Percentiles rank a stretch among this genome's conserved stretches.
Conservation (phyloP, 495 filamentous ascomycete species). For the Hypoxylon rickii region DNA sequence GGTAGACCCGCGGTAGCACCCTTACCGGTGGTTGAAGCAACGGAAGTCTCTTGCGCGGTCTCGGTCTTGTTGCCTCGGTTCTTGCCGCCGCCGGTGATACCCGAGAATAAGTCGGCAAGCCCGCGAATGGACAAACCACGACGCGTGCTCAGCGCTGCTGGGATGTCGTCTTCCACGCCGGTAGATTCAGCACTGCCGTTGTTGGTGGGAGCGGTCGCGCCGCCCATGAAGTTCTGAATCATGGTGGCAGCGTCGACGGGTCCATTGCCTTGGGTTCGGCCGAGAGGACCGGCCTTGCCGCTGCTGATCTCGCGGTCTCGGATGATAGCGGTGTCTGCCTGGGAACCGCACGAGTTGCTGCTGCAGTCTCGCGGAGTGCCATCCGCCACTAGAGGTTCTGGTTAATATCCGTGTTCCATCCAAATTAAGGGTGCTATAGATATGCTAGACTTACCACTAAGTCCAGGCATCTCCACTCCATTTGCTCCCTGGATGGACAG, state of each 20-base stretch:
- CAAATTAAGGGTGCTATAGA: not conserved
- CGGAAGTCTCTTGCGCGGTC: constrained; percentile 45
- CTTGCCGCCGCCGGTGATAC: constrained; percentile 21
- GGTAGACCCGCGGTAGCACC: constrained; percentile 53
- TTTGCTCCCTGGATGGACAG: constrained; percentile 58
- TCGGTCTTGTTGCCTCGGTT: constrained; percentile 43
- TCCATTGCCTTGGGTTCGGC: constrained; percentile 60
- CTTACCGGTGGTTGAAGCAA: constrained; percentile 48
- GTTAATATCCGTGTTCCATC: constrained; percentile 1
- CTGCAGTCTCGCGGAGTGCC: constrained; percentile 63
- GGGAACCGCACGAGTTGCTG: constrained; percentile 54
- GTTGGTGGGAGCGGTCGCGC: constrained; percentile 41
- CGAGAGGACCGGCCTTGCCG: constrained; percentile 55
- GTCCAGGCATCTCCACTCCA: constrained; percentile 58
- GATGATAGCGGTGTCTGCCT: constrained; percentile 60
- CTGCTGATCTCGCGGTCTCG: constrained; percentile 51
- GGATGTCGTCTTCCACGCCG: constrained; percentile 43
- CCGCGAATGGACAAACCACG: constrained; percentile 12
- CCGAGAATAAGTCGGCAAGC: constrained; percentile 21
- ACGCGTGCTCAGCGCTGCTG: constrained; percentile 13
- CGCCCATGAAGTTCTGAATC: constrained; percentile 52
- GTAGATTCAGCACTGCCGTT: constrained; percentile 38
- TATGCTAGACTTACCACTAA: constrained; percentile 46
- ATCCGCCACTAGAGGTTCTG: constrained; percentile 51
- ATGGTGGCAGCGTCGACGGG: constrained; percentile 55